Evolutionary conservation across 176 grass and related monocot genomes (phyloP).

Genomic region (Hyparrhenia diplandra): DNA sequence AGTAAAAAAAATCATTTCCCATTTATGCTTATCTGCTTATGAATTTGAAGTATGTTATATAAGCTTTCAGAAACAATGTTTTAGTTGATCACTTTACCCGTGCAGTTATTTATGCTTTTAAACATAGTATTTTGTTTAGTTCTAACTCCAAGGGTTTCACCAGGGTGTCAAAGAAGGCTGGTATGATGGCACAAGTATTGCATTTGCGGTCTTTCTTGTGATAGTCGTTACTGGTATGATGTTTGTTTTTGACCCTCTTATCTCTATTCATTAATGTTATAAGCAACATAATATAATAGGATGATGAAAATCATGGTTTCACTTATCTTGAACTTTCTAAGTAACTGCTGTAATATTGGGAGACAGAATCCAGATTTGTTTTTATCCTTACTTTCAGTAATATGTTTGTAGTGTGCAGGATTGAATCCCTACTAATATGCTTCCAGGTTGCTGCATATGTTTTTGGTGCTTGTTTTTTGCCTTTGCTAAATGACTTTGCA

Average conservation of each 20-base stretch:
- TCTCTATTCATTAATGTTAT: not conserved
- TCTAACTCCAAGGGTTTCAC: slow-evolving; percentile 42
- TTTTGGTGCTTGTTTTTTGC: not conserved
- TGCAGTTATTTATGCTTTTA: slow-evolving; percentile 9
- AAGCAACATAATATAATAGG: slow-evolving; percentile 13
- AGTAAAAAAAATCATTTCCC: not conserved
- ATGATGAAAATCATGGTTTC: slow-evolving; percentile 3
- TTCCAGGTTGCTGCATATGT: slow-evolving; percentile 10
- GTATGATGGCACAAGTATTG: slow-evolving; percentile 92
- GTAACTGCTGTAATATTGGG: not conserved
- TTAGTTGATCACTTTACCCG: not conserved
- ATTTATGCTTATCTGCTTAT: not conserved
- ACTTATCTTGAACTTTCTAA: not conserved
- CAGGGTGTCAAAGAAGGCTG: slow-evolving; percentile 96
- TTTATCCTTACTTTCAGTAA: not conserved
- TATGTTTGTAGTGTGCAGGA: not conserved
- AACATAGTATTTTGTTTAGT: slow-evolving; percentile 11
- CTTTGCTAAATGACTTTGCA: not conserved
- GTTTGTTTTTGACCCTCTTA: slow-evolving; percentile 7
- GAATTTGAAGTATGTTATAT: not conserved
- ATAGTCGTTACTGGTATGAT: slow-evolving; percentile 92
- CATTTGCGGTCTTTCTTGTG: slow-evolving; percentile 90
- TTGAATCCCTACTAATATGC: slow-evolving; percentile 9
- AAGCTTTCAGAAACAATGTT: not conserved
- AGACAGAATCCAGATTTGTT: not conserved